Percentiles rank a stretch among this genome's conserved stretches.
phyloP scores from a whole-genome alignment of 768 basidiomycete genomes.

The Psilocybe cubensis region DNA sequence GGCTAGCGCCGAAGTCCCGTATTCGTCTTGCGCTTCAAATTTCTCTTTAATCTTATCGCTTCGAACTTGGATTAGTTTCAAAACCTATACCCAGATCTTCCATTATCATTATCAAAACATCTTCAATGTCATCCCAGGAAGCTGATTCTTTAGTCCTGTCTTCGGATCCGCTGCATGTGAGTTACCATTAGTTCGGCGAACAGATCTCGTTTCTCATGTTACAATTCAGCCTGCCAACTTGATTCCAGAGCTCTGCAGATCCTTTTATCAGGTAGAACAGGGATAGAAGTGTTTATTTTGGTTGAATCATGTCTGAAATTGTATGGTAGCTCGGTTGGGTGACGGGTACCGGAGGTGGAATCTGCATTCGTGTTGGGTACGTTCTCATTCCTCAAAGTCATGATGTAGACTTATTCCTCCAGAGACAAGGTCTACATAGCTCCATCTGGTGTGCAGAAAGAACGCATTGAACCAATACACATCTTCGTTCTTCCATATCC shows the following conservation, averaged over 20 bases:
- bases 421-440: constrained; percentile 85
- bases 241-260: constrained; percentile 82
- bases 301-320: constrained; percentile 5
- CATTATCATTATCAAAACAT: background rate
- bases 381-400: constrained; percentile 18
- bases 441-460: constrained; percentile 91
- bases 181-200: constrained; percentile 18
- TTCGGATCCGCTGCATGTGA: constrained; percentile 63
- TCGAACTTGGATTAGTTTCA: background rate
- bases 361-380: constrained; percentile 72
- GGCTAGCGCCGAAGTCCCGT: constrained; percentile 1
- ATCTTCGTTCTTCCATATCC: constrained; percentile 89
- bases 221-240: constrained; percentile 80
- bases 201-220: constrained; percentile 7
- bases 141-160: constrained; percentile 61
- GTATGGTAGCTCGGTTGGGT: constrained; percentile 83
- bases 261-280: constrained; percentile 65
- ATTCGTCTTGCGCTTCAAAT: constrained; percentile 11
- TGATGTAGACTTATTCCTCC: background rate
- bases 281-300: background rate
- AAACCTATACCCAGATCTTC: background rate
- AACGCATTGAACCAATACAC: constrained; percentile 79
- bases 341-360: constrained; percentile 86
- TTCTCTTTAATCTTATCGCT: background rate
- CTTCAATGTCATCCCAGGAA: constrained; percentile 26